Base-by-base conservation (phyloP, 2,329 filamentous ascomycete species). In the Curvularia hawaiiensis region DNA sequence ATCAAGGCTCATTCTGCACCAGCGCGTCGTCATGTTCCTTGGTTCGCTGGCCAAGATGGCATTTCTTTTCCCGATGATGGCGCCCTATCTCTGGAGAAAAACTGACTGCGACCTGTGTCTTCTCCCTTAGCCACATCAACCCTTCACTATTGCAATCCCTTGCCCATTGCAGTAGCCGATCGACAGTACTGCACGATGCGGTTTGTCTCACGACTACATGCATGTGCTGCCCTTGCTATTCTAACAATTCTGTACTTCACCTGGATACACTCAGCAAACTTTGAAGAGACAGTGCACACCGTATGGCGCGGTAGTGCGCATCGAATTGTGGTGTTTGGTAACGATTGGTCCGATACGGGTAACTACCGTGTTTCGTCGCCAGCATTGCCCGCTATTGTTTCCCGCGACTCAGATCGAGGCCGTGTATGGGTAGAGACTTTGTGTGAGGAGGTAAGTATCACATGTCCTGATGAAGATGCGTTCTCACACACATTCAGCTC, bases 291-390 rank as follows among this genome's bases (percentile, higher is more conserved):
- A 48, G 64, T 73, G 44, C 61, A 70, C 41, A 65, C 70, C 50
- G 68, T 61, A 43, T 73, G 73, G 69, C 63, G 59, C 54, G 68
- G 67, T 35, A 62, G 57, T 28, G 59, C 69, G 30, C 69, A 69
- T 52, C 69, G 72, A 39, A 52, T 77, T 20, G 74, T 77, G 28
- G 74, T 77, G 24, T 77, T 77, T 62, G 75, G 75, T 12, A 72
- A 76, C 51, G 73, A 75, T 52, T 77, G 73, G 72, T 77, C 74
- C 52, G 75, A 77, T 62, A 75, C 66, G 41, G 73, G 74, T 24
- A 65, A 59, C 44, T 74, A 76, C 68, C 68, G 71, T 50, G 65
- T 73, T 48, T 67, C 67, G 60, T 61, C 71, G 54, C 70, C 73
- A 41, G 63, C 63, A 16, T 61, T 59, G 35, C 61, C 64, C 14